Conservation (phyloP, 345 rosid genomes). For the Psidium friedrichsthalianum region DNA sequence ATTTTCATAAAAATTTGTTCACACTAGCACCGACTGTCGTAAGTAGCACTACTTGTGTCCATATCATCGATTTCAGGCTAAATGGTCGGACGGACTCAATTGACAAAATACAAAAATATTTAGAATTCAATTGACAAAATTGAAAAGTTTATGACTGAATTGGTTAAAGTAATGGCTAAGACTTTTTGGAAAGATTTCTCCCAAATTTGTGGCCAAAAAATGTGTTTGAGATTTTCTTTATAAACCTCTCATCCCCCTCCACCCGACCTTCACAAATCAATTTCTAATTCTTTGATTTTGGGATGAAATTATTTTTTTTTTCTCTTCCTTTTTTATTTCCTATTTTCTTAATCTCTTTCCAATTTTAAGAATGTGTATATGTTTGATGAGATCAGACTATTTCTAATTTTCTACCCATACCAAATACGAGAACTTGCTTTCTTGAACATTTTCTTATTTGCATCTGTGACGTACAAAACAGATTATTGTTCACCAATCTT, state of each 20-base stretch:
- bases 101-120: too few species aligned
- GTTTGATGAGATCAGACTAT: not conserved
- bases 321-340: not conserved
- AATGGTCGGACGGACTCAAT: too few species aligned
- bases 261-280: not conserved
- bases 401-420: not conserved
- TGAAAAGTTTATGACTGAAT: too few species aligned
- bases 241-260: not conserved
- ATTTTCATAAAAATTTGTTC: too few species aligned
- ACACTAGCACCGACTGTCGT: too few species aligned
- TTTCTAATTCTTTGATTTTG: not conserved
- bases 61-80: too few species aligned
- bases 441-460: not conserved
- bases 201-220: not conserved
- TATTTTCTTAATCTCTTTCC: not conserved
- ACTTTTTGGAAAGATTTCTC: too few species aligned
- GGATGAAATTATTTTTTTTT: too few species aligned
- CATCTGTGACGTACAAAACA: rapidly evolving
- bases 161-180: too few species aligned
- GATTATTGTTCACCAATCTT: not conserved
- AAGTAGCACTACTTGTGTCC: too few species aligned
- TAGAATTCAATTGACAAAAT: too few species aligned
- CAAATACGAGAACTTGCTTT: not conserved
- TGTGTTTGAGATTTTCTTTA: not conserved
- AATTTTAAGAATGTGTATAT: not conserved